Evolutionary conservation across 768 basidiomycete species (phyloP).

Genomic region (Lactifluus piperatus): DNA sequence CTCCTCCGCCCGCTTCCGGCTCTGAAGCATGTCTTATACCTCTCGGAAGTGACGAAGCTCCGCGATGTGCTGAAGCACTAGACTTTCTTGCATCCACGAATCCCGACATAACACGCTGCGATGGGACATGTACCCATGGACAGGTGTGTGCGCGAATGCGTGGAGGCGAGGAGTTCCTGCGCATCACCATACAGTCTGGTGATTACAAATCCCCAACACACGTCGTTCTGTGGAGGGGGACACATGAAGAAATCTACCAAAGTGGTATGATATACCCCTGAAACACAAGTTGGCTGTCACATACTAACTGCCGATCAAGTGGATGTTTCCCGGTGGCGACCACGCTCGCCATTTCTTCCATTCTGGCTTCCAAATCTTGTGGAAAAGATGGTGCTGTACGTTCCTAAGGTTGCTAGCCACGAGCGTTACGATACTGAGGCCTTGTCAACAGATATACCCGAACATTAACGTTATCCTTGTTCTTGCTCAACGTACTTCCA

Average conservation of each 20-base stretch:
- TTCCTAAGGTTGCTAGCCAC: conserved; percentile 9
- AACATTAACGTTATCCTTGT: conserved; percentile 68
- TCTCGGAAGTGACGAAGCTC: conserved; percentile 24
- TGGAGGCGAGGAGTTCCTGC: conserved; percentile 41
- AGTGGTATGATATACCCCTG: conserved; percentile 38
- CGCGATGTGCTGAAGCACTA: conserved; percentile 52
- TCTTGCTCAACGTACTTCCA: conserved; percentile 76
- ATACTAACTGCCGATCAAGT: conserved; percentile 33
- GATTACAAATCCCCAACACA: conserved; percentile 2
- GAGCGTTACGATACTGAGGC: not conserved
- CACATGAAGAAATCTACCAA: conserved; percentile 52
- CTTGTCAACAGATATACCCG: conserved; percentile 42
- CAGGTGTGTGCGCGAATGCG: conserved; percentile 48
- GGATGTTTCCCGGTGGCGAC: conserved; percentile 38
- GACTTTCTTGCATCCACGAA: conserved; percentile 32
- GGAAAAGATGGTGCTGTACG: conserved; percentile 47
- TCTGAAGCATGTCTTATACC: conserved; percentile 34
- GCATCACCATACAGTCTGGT: conserved; percentile 38
- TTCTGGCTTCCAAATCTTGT: conserved; percentile 32
- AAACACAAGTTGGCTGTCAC: not conserved
- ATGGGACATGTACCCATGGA: conserved; percentile 30
- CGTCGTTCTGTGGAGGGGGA: conserved; percentile 71
- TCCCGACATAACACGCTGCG: conserved; percentile 33
- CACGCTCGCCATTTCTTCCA: conserved; percentile 36
- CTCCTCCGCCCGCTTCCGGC: conserved; percentile 9